Evolutionary conservation across 257 asterid species (phyloP), one percentile per base, ranked within the genome.

Genomic region (Solanum infundibuliforme): DNA sequence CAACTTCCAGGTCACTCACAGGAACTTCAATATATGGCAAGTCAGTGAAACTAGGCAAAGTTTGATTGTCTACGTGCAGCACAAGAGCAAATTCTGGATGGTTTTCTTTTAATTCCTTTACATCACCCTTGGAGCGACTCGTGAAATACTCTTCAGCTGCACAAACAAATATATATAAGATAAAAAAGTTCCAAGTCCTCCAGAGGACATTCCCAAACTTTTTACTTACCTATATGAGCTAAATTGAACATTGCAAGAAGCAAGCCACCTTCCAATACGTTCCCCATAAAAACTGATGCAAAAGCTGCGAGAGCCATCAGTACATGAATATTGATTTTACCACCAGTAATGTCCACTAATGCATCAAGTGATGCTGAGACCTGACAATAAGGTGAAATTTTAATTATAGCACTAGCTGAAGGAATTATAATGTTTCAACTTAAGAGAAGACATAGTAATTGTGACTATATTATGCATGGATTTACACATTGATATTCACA

Each of bases 291-390:
- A 89, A 96, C 94, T 1, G 99, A 96, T 4, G 99, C 99, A 89
- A 97, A 97, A 86, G 96, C 99, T 69, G 99, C 98, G 90, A 97
- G 93, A n/a, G 99, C 99, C 99, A 97, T 97, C 34, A 97, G 92
- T 77, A 96, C 99, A 74, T 97, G 99, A 88, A 97, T 97, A 89
- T 96, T 97, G 65, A 97, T 93, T 90, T 92, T 95, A 16, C 99
- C 98, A 74, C 95, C 99, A 68, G 91, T 89, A n/a, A 97, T 94
- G 85, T 97, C 99, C 91, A 95, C 35, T 31, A 91, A 90, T 76
- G 99, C 98, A 93, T 97, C 99, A 87, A 93, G 89, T 39, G 98
- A 94, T 55, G 99, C 95, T 16, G 99, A 95, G 16, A 95, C 94
- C 99, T 97, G 94, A 83, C 86, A 82, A 48, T 48, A 81, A 46